Evolutionary conservation across 2,329 filamentous ascomycete species (phyloP).

Genomic region (Aspergillus jensenii): DNA sequence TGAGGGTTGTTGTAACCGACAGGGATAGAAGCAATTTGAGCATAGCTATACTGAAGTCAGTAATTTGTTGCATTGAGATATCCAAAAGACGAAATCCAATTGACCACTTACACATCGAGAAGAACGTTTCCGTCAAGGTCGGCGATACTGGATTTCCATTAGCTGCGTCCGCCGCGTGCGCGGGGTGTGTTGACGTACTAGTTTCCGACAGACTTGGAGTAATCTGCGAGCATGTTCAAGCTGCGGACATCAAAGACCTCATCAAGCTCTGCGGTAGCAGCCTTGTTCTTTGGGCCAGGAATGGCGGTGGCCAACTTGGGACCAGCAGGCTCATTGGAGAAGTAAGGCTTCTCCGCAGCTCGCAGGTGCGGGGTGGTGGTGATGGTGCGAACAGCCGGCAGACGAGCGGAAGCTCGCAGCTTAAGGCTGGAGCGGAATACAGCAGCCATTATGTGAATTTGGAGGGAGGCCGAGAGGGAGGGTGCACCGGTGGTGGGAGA

Average conservation of each 20-base stretch:
- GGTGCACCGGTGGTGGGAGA: not conserved
- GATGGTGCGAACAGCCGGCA: constrained; percentile 35
- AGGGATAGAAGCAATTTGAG: constrained; percentile 90
- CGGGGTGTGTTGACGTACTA: constrained; percentile 53
- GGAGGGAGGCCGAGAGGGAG: not conserved
- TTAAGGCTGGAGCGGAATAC: constrained; percentile 37
- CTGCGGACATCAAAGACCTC: constrained; percentile 82
- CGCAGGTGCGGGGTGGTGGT: constrained; percentile 36
- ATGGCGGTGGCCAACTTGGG: constrained; percentile 61
- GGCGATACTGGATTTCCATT: constrained; percentile 39
- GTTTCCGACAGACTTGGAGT: constrained; percentile 73
- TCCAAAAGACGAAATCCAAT: not conserved
- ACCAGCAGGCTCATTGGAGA: constrained; percentile 59
- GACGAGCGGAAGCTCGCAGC: constrained; percentile 33
- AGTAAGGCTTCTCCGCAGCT: constrained; percentile 50
- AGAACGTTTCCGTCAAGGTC: constrained; percentile 53
- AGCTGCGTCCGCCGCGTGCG: constrained; percentile 10
- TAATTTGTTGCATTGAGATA: not conserved
- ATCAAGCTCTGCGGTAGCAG: constrained; percentile 68
- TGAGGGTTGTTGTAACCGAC: constrained; percentile 88
- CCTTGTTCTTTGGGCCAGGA: constrained; percentile 73
- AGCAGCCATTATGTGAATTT: constrained; percentile 28
- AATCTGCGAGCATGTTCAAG: constrained; percentile 80
- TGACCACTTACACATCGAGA: constrained; percentile 48
- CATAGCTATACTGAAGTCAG: constrained; percentile 60